Base-by-base conservation (phyloP, 2,329 filamentous ascomycete genomes). In the Ascosphaera aggregata region DNA sequence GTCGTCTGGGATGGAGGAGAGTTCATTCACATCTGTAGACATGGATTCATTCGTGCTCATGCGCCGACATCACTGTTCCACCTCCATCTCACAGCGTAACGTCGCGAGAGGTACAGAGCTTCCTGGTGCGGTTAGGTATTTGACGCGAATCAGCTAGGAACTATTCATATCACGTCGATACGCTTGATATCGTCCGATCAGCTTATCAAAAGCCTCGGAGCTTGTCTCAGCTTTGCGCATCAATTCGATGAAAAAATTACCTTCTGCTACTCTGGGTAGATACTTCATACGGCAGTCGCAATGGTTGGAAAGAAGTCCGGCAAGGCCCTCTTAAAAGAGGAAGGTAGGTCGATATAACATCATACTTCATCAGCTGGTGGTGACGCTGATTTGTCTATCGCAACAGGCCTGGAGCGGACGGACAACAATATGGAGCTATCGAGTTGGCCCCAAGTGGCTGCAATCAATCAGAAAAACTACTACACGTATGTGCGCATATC, bases 391-490 rank as follows among this genome's bases (percentile, higher is more conserved):
- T 11, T 27, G 24, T 34, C 38, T 20, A 39, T 34, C 18, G 5
- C 38, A 17, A 32, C 54, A 94, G 86, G 89, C 47, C 73, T 98
- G 46, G 82, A 92, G 62, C 73, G 86, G 54, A 95, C 89, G 43
- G 89, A 98, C 65, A 98, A 98, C 71, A 85, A 86, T 61, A 86
- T 98, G 77, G 89, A 85, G 54, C 72, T 89, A 53, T 80, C 84
- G 37, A 91, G 70, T 56, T 98, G 89, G 86, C 86, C 89, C 8
- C 78, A 89, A 52, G 75, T 93, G 42, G 69, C 72, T 34, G 81
- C 89, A 50, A 98, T 98, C 60, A 98, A 98, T 55, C 89, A 98
- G 58, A 98, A 98, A 64, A 98, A 98, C 58, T 98, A 98, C 59
- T 94, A 94, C 57, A 93, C 85, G 81, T 89, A 67, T 44, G 74